A percentile compares a stretch with the other conserved stretches of the same genome.
phyloP scores from a whole-genome alignment of 164 flowering plant species.

The Stephania cephalantha region DNA sequence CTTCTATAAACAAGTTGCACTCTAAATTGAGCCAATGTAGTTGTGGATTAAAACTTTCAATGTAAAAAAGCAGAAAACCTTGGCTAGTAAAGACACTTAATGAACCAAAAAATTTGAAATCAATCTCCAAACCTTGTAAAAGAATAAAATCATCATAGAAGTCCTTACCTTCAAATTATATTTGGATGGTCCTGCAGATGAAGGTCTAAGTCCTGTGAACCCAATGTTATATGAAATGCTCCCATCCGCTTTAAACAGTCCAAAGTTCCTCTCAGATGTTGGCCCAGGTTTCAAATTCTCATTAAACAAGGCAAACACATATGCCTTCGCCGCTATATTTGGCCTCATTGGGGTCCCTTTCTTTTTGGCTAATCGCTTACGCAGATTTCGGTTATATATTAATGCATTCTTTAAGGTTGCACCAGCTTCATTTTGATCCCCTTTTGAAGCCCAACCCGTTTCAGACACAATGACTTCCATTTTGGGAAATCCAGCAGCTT shows the following conservation, averaged over 20 bases:
- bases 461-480: slow-evolving; percentile 79
- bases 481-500: slow-evolving; percentile 51
- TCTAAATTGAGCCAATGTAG: too few species aligned
- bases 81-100: not conserved
- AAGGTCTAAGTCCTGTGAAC: slow-evolving; percentile 54
- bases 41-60: not conserved
- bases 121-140: not conserved
- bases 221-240: slow-evolving; percentile 79
- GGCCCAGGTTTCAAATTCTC: slow-evolving; percentile 77
- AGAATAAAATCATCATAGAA: not conserved
- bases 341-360: slow-evolving; percentile 84
- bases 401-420: slow-evolving; percentile 52
- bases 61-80: not conserved
- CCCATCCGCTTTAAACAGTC: slow-evolving; percentile 82
- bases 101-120: not conserved
- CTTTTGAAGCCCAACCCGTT: slow-evolving; percentile 86
- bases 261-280: slow-evolving; percentile 85
- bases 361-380: slow-evolving; percentile 46
- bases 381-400: slow-evolving; percentile 55
- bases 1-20: not conserved
- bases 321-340: slow-evolving; percentile 45
- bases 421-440: slow-evolving; percentile 64
- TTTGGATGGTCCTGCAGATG: slow-evolving; percentile 41
- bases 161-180: slow-evolving; percentile 35
- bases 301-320: slow-evolving; percentile 73